phyloP scores from a whole-genome alignment of 192 early-diverging fungal species.

The Borealophlyctis nickersoniae region DNA sequence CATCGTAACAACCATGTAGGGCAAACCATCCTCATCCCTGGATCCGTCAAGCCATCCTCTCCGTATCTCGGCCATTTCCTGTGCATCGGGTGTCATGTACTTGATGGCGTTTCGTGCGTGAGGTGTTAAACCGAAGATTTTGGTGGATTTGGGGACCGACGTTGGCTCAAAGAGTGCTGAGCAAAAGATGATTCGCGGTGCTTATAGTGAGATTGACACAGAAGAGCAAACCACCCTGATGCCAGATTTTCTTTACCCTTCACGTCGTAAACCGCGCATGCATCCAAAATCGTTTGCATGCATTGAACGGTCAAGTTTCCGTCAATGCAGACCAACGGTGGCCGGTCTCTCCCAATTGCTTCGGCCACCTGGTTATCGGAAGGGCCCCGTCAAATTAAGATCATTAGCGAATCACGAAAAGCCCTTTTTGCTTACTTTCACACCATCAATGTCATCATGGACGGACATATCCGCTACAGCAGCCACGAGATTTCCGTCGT shows the following conservation, averaged over 20 bases:
- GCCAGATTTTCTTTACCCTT: conserved; percentile 36
- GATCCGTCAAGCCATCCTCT: background rate
- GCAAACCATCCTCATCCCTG: conserved; percentile 17
- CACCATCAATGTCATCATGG: conserved; percentile 49
- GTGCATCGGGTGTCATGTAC: conserved; percentile 70
- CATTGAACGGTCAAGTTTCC: conserved; percentile 60
- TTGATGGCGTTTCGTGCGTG: conserved; percentile 27
- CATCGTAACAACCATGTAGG: too few species aligned
- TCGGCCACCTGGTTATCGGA: conserved; percentile 2
- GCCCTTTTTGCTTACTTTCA: conserved; percentile 41
- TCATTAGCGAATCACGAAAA: background rate
- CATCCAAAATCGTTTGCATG: conserved; percentile 43
- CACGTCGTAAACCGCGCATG: conserved; percentile 28
- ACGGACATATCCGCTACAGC: conserved; percentile 95
- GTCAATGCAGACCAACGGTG: conserved; percentile 66
- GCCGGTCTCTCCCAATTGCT: conserved; percentile 34
- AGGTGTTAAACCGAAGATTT: conserved; percentile 29
- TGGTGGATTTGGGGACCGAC: conserved; percentile 74
- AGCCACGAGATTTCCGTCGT: conserved; percentile 66
- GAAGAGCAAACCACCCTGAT: conserved; percentile 2
- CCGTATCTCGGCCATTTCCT: conserved; percentile 67
- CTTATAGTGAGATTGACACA: too few species aligned
- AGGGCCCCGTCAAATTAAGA: background rate
- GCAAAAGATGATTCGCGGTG: background rate
- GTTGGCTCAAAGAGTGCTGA: conserved; percentile 86